Evolutionary conservation across 2,329 filamentous ascomycete species (phyloP), one percentile per base, ranked within the genome.

Genomic region (Trichoderma afroharzianum): DNA sequence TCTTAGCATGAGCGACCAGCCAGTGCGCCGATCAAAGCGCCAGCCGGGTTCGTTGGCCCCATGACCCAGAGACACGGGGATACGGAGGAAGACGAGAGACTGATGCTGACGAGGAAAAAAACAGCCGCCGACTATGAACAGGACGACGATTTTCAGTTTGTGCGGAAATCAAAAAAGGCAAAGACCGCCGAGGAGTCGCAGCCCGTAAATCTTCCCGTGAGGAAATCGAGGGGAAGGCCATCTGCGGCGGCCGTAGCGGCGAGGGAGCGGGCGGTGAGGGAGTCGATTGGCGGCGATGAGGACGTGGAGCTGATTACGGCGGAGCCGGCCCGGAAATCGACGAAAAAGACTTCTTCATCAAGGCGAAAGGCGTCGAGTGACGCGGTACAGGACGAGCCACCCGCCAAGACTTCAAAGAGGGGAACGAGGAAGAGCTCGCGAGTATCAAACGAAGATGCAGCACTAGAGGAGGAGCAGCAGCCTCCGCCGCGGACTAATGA

Each of bases 71-170:
- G 7, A 9, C 9, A n/a, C 32, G 14, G 6, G 58, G 18, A 33
- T 1, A 62, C 21, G 21, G 15, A 21, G 28, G 28, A n/a, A n/a
- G n/a, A 33, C 6, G 3, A 15, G 28, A n/a, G 55, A 62, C 24
- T 67, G 50, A 69, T 72, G 64, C 75, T 77, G 72, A 77, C 71
- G 26, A 15, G 26, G 28, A 15, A n/a, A 36, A 15, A n/a, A 36
- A 39, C 73, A 83, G 83, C 82, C 74, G 78, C 77, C 58, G 80
- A 82, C 66, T 91, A 93, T 76, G 92, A 95, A 80, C 88, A 92
- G 77, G 90, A 93, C 83, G 92, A 92, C 76, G 93, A 93, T 74
- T 95, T 95, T 76, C 85, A 89, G 71, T 95, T 94, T 79, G 89
- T 90, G 74, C 88, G 92, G 75, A 90, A 87, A 73, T 85, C 90